Conservation (phyloP, 164 flowering plant genomes). For the Macadamia integrifolia region DNA sequence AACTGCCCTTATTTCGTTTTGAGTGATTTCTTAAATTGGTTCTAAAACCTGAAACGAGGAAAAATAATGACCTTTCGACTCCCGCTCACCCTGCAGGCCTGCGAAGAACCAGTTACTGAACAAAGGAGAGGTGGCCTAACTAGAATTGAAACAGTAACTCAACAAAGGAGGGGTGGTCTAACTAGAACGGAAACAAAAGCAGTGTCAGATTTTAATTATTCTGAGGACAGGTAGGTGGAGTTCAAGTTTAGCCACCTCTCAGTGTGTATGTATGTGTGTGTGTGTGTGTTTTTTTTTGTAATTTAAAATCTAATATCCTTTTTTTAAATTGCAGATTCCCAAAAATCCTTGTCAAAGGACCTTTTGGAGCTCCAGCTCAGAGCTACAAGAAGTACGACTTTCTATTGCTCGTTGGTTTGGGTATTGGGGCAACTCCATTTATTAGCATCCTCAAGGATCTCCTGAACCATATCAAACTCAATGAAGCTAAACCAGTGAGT, state of each 20-base stretch:
- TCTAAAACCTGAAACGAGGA: background rate
- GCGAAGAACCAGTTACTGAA: constrained; percentile 34
- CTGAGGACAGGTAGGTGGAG: constrained; percentile 36
- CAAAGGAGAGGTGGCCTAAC: constrained; percentile 38
- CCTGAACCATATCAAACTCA: constrained; percentile 43
- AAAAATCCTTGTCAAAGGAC: constrained; percentile 66
- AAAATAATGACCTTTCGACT: background rate
- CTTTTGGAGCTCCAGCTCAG: constrained; percentile 95
- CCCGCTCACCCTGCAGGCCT: constrained; percentile 38
- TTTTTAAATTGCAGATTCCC: constrained; percentile 48
- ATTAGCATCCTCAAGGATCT: constrained; percentile 89
- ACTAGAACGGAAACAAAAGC: constrained; percentile 62
- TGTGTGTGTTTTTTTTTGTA: background rate
- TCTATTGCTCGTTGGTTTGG: constrained; percentile 82
- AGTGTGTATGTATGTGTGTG: background rate
- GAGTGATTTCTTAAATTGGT: background rate
- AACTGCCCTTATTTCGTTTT: no score
- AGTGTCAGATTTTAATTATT: constrained; percentile 18
- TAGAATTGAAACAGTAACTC: constrained; percentile 48
- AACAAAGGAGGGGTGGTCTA: constrained; percentile 37
- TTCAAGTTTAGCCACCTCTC: background rate
- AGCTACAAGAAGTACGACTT: constrained; percentile 73
- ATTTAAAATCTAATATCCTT: constrained; percentile 3
- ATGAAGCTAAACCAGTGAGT: background rate
- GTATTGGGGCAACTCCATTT: constrained; percentile 96